phyloP scores from a whole-genome alignment of 495 filamentous ascomycete genomes.

The Aspergillus carlsbadensis region DNA sequence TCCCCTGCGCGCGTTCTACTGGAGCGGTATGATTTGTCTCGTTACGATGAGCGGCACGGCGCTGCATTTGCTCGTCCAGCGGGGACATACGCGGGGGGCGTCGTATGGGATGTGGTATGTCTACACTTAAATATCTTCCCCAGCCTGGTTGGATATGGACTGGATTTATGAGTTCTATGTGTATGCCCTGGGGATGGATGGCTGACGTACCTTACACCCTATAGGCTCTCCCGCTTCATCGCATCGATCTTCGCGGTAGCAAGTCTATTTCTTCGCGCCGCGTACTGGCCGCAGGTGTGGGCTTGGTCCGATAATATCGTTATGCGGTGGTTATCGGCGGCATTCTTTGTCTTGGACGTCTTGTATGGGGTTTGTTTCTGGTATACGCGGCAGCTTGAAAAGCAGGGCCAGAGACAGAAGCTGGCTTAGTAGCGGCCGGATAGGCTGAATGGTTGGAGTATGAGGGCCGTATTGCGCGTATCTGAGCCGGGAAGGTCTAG shows the following conservation, averaged over 20 bases:
- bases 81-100: conserved; percentile 13
- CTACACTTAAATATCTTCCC: not conserved
- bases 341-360: conserved; percentile 1
- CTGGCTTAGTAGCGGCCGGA: not conserved
- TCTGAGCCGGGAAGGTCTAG: too few species aligned
- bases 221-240: conserved; percentile 14
- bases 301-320: conserved; percentile 9
- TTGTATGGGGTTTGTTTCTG: conserved; percentile 11
- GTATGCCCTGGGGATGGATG: not conserved
- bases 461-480: too few species aligned
- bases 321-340: not conserved
- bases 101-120: conserved; percentile 17
- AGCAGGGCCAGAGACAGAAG: not conserved
- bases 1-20: conserved; percentile 4
- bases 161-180: too few species aligned
- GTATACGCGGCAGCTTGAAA: conserved; percentile 2
- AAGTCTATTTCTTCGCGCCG: not conserved
- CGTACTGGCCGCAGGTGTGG: not conserved
- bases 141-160: too few species aligned
- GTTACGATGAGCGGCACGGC: conserved; percentile 7
- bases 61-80: conserved; percentile 7
- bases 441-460: too few species aligned
- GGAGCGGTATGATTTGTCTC: conserved; percentile 14
- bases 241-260: not conserved
- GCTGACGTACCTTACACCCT: not conserved